These are phyloP conservation scores for Claviceps fusiformis DNA, from an alignment of 2,329 filamentous ascomycete species.

Conservation along the genomic window DNA sequence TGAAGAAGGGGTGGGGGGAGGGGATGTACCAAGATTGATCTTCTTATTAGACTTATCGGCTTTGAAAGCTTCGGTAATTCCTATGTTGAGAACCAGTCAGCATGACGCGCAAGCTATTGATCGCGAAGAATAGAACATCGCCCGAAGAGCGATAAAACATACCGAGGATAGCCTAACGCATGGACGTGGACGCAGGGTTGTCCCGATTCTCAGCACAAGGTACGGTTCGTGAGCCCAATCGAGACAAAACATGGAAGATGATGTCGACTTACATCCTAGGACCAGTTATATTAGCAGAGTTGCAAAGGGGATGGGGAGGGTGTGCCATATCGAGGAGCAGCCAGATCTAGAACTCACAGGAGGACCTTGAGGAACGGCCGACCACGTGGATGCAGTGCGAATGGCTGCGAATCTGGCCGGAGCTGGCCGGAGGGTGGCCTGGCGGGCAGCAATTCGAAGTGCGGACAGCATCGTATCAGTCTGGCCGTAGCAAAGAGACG, in stretches of 20 bases:
- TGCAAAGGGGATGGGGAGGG: neutral
- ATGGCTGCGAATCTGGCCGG: conserved; percentile 26
- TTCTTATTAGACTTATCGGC: conserved; percentile 86
- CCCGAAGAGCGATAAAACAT: conserved; percentile 18
- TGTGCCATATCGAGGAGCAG: neutral
- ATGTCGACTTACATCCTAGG: conserved; percentile 9
- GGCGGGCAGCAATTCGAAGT: conserved; percentile 38
- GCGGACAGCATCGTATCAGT: conserved; percentile 42
- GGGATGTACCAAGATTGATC: conserved; percentile 76
- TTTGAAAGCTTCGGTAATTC: conserved; percentile 98
- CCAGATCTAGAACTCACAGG: conserved; percentile 52
- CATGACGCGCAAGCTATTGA: conserved; percentile 10
- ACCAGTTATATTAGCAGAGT: neutral
- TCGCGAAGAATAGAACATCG: neutral
- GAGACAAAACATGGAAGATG: neutral
- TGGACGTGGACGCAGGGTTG: neutral
- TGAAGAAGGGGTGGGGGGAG: no score
- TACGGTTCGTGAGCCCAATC: neutral
- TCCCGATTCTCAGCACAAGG: neutral
- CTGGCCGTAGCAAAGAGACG: neutral
- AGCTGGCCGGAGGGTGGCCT: conserved; percentile 28
- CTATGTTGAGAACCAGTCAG: conserved; percentile 22
- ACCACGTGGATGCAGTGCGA: conserved; percentile 68
- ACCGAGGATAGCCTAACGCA: conserved; percentile 59
- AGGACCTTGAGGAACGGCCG: conserved; percentile 83